Evolutionary conservation across 2,329 filamentous ascomycete genomes (phyloP).

Genomic region (Pseudopithomyces chartarum): DNA sequence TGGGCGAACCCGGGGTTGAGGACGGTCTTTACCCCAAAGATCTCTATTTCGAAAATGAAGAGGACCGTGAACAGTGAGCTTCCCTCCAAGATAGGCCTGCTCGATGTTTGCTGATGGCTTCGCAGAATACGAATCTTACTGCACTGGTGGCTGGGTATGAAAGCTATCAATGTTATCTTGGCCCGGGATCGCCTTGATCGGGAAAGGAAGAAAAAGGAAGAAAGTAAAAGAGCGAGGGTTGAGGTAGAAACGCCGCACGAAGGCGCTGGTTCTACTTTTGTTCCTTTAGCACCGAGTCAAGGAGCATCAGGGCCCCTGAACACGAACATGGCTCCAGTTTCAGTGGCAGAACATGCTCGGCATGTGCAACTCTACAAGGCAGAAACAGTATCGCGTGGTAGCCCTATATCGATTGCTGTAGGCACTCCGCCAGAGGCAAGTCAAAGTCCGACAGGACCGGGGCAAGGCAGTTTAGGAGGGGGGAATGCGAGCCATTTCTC

Average conservation of each 20-base stretch:
- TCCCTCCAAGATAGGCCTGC: neutral
- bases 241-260: conserved; percentile 29
- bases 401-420: conserved; percentile 23
- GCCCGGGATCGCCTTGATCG: conserved; percentile 42
- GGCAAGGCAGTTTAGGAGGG: conserved; percentile 9
- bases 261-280: conserved; percentile 30
- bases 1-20: conserved; percentile 38
- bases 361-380: conserved; percentile 17
- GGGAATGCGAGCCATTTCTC: conserved; percentile 12
- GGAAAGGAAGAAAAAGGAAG: conserved; percentile 41
- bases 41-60: conserved; percentile 38
- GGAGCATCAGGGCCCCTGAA: conserved; percentile 23
- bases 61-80: conserved; percentile 37
- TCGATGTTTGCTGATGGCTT: conserved; percentile 14
- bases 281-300: conserved; percentile 35
- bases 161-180: conserved; percentile 43
- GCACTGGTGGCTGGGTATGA: conserved; percentile 45
- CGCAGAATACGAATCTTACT: conserved; percentile 39
- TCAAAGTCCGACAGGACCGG: conserved; percentile 31
- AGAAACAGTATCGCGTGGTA: conserved; percentile 18
- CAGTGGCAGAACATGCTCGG: conserved; percentile 22
- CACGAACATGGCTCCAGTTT: conserved; percentile 30
- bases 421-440: conserved; percentile 36
- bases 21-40: conserved; percentile 37
- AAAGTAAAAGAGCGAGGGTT: conserved; percentile 33